phyloP scores from a whole-genome alignment of 2,329 filamentous ascomycete species.

The Penicillium sp. region DNA sequence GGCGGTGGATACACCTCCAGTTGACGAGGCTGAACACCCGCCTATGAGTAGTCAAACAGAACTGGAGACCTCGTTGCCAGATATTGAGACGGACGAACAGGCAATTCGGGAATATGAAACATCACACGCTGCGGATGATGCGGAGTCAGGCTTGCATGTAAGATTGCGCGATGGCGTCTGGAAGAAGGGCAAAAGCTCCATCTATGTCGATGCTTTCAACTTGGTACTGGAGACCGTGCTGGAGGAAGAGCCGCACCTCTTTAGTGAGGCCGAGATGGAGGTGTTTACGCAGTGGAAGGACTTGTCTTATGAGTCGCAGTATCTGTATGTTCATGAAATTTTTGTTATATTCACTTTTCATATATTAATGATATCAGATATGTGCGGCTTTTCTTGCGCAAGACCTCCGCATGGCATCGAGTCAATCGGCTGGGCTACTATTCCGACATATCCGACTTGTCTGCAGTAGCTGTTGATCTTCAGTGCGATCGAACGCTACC shows the following conservation, averaged over 20 bases:
- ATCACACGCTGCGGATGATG: conserved; percentile 56
- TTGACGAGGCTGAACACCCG: conserved; percentile 30
- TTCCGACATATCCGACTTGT: conserved; percentile 75
- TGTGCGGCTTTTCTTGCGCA: conserved; percentile 87
- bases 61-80: conserved; percentile 70
- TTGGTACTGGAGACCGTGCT: conserved; percentile 86
- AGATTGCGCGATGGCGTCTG: conserved; percentile 62
- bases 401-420: conserved; percentile 89
- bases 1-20: conserved; percentile 29
- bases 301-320: conserved; percentile 82
- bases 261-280: conserved; percentile 72
- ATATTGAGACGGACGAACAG: conserved; percentile 64
- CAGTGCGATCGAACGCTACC: conserved; percentile 62
- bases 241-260: conserved; percentile 83
- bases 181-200: conserved; percentile 77
- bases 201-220: conserved; percentile 98
- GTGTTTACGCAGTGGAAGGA: conserved; percentile 75
- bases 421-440: conserved; percentile 75
- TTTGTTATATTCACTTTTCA: not conserved
- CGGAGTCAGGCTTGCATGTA: conserved; percentile 45
- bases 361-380: conserved; percentile 57
- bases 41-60: conserved; percentile 57
- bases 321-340: conserved; percentile 60
- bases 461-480: conserved; percentile 64
- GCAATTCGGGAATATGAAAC: conserved; percentile 79